Evolutionary conservation across 345 rosid genomes (phyloP), one percentile per base, ranked within the genome.

Genomic region (Aquilaria yunnanensis): DNA sequence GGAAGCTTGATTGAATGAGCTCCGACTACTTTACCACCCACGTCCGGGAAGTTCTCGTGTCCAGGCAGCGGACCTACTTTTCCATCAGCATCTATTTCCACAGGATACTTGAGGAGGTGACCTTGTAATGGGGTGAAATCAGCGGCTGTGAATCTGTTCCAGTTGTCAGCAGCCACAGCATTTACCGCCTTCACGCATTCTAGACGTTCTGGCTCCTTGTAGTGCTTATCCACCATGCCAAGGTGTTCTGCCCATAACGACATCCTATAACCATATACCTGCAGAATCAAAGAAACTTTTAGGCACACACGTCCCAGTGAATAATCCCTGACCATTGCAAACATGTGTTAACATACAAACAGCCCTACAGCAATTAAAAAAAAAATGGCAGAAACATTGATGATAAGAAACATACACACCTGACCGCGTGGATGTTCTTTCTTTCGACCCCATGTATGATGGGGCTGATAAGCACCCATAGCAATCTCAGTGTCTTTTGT

Each of bases 391-490:
- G 14, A 9, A 23, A 14, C 32, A 9, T 11, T 50, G 30, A 33
- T 47, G 45, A 59, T 6, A 23, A 68, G 59, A 41, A 37, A n/a
- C 50, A 32, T 5, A 70, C 78, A 56, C 57, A 94, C 99, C 97
- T 94, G 93, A 62, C 96, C 97, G 31, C 45, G 77, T 5, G 97
- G 99, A 67, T 78, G 90, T 62, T 67, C 64, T 57, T 78, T 73
- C 74, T 79, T 86, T 57, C 62, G 2, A 49, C 68, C 63, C 85
- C 96, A 88, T 10, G 96, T 68, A 66, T 87, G 75, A 77, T 82
- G 81, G 32, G 96, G 99, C 72, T 94, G 99, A 71, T 94, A 94
- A 11, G 96, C 90, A 60, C 97, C 99, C 99, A 94, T 84, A 16
- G 97, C 97, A 59, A 86, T 86, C 78, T 91, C 97, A 0, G 97